Evolutionary conservation across 768 basidiomycete genomes (phyloP), one percentile per base, ranked within the genome.

Genomic region (Tulasnella sp.): DNA sequence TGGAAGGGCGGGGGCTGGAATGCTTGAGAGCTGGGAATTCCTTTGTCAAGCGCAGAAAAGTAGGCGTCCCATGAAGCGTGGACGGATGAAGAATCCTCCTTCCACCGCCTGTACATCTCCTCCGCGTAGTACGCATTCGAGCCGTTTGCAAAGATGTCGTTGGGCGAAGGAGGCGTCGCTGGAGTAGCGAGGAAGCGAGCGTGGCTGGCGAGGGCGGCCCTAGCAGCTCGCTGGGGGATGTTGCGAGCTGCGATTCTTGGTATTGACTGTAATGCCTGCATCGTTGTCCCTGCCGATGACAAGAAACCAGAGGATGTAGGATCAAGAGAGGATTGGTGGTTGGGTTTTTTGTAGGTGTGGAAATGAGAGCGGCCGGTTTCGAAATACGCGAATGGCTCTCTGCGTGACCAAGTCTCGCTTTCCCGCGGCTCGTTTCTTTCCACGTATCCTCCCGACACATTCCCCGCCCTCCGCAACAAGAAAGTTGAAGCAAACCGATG

Each of bases 11-110:
- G 92, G 7, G 92, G 90, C 76, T 90, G 89, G 85, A 95, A 99
- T 3, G 97, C 94, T 79, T 93, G 87, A 31, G 88, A 81, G 79
- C 91, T 91, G 2, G 88, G 85, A 12, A 99, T 82, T 67, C 97
- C 97, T 80, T 91, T 91, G 80, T 97, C 96, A 83, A 99, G 88
- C 52, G 94, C 97, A 3, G 91, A 88, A 82, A 99, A 99, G 85
- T 99, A 99, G 72, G 90, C 88, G 77, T 92, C 88, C 97, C 97
- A 99, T 4, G 96, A 97, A 0, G 89, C 86, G 85, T 99, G 97
- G 0, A 99, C 97, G 29, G 93, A 91, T 78, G 89, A 88, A 58
- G 95, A 93, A 83, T 99, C 94, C 85, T 93, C 88, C 83, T 88
- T 88, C 94, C 93, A 95, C 80, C 91, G 89, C 79, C 90, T 89